Base-by-base conservation (phyloP, 2,329 filamentous ascomycete species). In the Cladosporium phlei region DNA sequence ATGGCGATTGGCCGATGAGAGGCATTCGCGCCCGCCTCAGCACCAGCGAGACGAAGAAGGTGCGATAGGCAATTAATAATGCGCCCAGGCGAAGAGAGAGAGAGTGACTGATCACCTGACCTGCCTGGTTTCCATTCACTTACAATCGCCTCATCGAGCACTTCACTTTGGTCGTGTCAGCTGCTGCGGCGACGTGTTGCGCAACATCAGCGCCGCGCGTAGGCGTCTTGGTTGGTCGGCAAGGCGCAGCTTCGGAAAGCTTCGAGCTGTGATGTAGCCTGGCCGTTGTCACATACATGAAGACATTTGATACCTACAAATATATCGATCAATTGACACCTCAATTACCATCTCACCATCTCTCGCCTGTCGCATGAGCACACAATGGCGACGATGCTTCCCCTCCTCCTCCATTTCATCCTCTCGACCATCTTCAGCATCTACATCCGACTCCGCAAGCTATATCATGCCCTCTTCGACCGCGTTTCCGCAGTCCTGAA, bases 401-500 rank as follows among this genome's bases (percentile, higher is more conserved):
- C 30, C 25, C 32, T 42, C 12, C 45, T 60, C 57, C 66, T 90
- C 32, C 77, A 88, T 66, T 65, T 82, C 45, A 64, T 88, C 30
- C 64, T 88, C 50, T 89, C 85, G 66, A 75, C 78, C 50, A 59
- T 86, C 47, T 97, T 95, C 70, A 91, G 88, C 5, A 72, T 97
- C 54, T 94, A 93, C 66, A 84, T 96, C 55, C 85, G 89, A 52
- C 69, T 88, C 49, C 83, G 90, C 48, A 83, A 88, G 62, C 80
- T 82, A 46, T 93, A 88, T 70, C 85, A 91, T 65, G 79, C 84
- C 7, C 76, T 95, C 39, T 74, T 82, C 56, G 86, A 93, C 64
- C 83, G 86, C 50, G 72, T 91, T 53, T 79, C 88, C 44, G 86
- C 88, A 8, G 78, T 97, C 51, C 75, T 95, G 46, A 90, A 91